A percentile compares a stretch with the other conserved stretches of the same genome.
phyloP scores from a whole-genome alignment of 305 asterid genomes.

The Fraxinus platypoda region DNA sequence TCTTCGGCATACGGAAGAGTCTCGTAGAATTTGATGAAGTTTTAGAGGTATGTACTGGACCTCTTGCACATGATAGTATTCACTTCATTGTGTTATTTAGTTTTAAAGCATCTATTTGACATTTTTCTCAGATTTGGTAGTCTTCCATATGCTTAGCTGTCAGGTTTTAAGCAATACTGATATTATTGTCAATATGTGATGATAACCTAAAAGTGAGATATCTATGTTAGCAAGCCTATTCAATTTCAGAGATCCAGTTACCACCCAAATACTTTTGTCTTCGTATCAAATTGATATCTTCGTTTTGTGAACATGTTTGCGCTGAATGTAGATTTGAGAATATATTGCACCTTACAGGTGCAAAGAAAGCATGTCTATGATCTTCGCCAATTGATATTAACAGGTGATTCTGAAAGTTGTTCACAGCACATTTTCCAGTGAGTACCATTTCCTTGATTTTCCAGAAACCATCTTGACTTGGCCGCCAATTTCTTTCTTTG shows the following conservation, averaged over 20 bases:
- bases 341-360: constrained; percentile 56
- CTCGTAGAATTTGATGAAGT: constrained; percentile 99
- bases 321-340: constrained; percentile 8
- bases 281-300: not conserved
- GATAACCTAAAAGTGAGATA: not conserved
- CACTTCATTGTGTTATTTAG: not conserved
- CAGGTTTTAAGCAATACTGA: not conserved
- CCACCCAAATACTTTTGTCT: not conserved
- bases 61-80: constrained; percentile 9
- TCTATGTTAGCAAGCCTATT: not conserved
- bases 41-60: constrained; percentile 68
- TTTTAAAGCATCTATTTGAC: not conserved
- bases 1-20: constrained; percentile 88
- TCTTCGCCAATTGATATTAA: constrained; percentile 86
- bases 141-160: not conserved
- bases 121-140: not conserved
- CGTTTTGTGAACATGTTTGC: not conserved
- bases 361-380: constrained; percentile 95
- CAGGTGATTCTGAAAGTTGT: constrained; percentile 87
- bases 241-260: not conserved
- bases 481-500: not conserved
- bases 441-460: constrained; percentile 38
- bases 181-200: not conserved
- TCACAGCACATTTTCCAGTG: constrained; percentile 82
- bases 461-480: constrained; percentile 14